Base-by-base conservation (phyloP, 805 yeast species). In the Suhomyces canberraensis region DNA sequence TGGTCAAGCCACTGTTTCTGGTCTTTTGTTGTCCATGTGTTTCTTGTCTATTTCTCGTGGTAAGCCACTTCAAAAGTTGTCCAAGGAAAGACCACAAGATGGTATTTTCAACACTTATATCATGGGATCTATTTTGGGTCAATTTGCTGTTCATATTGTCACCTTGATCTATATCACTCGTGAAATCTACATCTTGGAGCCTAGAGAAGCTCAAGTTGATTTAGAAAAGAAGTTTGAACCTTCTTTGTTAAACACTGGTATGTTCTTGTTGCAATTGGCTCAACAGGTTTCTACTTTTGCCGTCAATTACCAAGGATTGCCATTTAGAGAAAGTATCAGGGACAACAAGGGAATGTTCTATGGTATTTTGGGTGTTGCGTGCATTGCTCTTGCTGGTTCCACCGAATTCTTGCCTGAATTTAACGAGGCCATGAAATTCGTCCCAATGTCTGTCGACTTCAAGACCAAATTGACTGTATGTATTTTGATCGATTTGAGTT, bases 261-360 rank as follows among this genome's bases (percentile, higher is more conserved):
- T 93, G 72, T 93, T 90, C 66, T 74, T 93, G 59, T 76, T 93
- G 39, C 97, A 90, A 63, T 75, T 93, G 53, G 91, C 95, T 14
- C 98, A 93, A 70, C 96, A 93, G 64, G 95, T 93, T 36, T 87
- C 97, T 11, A 93, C 98, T 0, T 93, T 90, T 71, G 96, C 96
- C 15, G 96, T 93, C 40, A 93, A 93, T 67, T 93, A 93, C 64
- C 95, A 88, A 69, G 98, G 98, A 37, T 81, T 84, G 50, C 98
- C 98, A 38, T 93, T 93, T 71, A 83, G 95, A 61, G 96, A 93
- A 66, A 79, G 87, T 39, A 84, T 93, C 51, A 72, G 71, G 36
- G 95, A 84, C 61, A 93, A 93, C 67, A 85, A 82, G 64, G 98
- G 97, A 47, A 93, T 93, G 98, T 91, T 84, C 67, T 91, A 87